Conservation (phyloP, 176 grass and related monocot genomes). For the Zizania latifolia region DNA sequence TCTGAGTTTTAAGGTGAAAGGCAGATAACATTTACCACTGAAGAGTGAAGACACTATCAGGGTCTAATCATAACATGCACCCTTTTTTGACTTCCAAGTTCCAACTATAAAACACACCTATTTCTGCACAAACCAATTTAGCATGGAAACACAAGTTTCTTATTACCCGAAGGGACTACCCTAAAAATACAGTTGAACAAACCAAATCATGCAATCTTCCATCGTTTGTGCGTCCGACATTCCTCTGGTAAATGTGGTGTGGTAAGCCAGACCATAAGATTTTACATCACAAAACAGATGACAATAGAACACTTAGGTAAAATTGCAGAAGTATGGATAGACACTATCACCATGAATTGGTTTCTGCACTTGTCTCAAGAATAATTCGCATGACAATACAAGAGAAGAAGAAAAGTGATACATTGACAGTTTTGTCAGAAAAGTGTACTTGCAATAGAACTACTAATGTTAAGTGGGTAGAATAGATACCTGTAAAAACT, state of each 20-base stretch:
- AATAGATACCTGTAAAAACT: constrained; percentile 30
- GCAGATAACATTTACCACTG: background rate
- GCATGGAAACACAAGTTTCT: background rate
- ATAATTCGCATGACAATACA: background rate
- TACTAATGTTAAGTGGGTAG: background rate
- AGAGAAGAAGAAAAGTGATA: background rate
- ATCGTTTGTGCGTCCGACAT: background rate
- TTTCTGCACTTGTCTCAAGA: background rate
- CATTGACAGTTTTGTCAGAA: background rate
- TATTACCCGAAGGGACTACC: background rate
- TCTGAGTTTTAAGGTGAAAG: background rate
- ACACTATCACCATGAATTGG: background rate
- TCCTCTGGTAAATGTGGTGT: background rate
- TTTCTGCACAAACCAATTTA: background rate
- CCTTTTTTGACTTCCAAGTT: background rate
- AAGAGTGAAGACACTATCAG: background rate
- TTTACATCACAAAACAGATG: background rate
- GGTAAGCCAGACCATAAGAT: background rate
- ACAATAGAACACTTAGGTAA: background rate
- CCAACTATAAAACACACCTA: background rate
- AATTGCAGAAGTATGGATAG: background rate
- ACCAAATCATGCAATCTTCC: background rate
- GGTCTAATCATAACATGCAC: background rate
- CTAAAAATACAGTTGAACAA: background rate
- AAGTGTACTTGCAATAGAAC: background rate